phyloP scores from a whole-genome alignment of 2,329 filamentous ascomycete species.

The Incumbomyces delicatus region DNA sequence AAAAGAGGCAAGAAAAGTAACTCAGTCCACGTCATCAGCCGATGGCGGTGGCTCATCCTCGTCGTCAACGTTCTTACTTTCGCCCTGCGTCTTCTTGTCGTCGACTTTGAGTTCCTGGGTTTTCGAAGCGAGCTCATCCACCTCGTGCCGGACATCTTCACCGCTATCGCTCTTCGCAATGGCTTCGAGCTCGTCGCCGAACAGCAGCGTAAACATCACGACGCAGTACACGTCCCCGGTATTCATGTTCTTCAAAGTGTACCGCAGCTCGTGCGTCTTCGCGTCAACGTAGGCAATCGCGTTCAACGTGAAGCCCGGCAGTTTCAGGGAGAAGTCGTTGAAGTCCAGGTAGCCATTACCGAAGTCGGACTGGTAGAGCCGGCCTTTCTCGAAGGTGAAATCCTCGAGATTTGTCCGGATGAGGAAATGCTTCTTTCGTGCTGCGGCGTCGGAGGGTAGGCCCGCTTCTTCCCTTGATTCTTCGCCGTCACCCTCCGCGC shows the following conservation, averaged over 20 bases:
- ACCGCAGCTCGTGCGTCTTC: slow-evolving; percentile 78
- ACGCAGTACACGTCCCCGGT: slow-evolving; percentile 71
- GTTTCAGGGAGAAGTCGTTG: slow-evolving; percentile 39
- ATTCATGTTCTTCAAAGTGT: slow-evolving; percentile 73
- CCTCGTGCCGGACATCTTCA: neutral
- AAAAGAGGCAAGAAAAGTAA: too few relatives aligned
- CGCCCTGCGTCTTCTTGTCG: neutral
- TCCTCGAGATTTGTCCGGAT: slow-evolving; percentile 43
- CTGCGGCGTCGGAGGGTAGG: slow-evolving; percentile 44
- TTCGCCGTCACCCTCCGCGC: slow-evolving; percentile 50
- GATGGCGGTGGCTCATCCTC: neutral
- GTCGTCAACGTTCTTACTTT: neutral
- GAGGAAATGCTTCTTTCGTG: slow-evolving; percentile 53
- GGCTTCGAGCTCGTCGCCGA: slow-evolving; percentile 22
- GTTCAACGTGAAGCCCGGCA: slow-evolving; percentile 29
- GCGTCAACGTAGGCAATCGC: slow-evolving; percentile 37
- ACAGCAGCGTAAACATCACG: slow-evolving; percentile 67
- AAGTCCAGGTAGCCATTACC: slow-evolving; percentile 92
- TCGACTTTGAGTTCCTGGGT: neutral
- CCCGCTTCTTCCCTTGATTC: slow-evolving; percentile 37
- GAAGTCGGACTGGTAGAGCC: slow-evolving; percentile 61
- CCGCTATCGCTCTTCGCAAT: slow-evolving; percentile 13
- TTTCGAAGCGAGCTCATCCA: neutral
- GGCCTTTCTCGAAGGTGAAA: slow-evolving; percentile 54
- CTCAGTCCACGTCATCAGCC: slow-evolving; percentile 3